phyloP scores from a whole-genome alignment of 495 filamentous ascomycete species.

The Staphylotrichum tortipilum region DNA sequence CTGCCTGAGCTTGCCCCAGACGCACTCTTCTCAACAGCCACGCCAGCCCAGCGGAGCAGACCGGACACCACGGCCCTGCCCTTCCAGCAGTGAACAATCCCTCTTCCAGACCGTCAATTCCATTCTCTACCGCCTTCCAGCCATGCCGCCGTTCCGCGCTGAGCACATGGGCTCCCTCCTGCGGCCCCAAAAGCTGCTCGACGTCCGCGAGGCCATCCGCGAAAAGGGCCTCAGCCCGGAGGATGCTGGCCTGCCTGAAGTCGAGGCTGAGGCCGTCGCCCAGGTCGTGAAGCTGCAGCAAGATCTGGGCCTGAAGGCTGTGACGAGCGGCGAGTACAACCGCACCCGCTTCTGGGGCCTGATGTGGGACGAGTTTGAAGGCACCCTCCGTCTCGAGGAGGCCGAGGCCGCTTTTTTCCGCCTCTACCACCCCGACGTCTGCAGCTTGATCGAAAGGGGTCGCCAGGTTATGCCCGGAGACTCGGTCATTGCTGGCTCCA shows the following conservation, averaged over 20 bases:
- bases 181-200: conserved; percentile 58
- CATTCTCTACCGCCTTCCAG: too few species aligned
- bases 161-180: conserved; percentile 80
- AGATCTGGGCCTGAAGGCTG: conserved; percentile 56
- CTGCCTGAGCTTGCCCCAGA: too few species aligned
- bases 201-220: conserved; percentile 49
- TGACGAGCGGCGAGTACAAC: conserved; percentile 71
- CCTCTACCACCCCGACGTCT: conserved; percentile 66
- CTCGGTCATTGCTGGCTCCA: conserved; percentile 62
- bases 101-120: too few species aligned
- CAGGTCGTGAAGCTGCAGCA: conserved; percentile 57
- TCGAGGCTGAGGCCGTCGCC: conserved; percentile 59
- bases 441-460: conserved; percentile 48
- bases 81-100: too few species aligned
- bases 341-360: conserved; percentile 56
- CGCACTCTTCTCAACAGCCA: too few species aligned
- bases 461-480: conserved; percentile 66
- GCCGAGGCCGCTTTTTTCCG: conserved; percentile 64
- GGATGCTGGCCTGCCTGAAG: conserved; percentile 40
- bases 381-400: conserved; percentile 52
- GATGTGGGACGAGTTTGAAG: conserved; percentile 68
- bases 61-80: too few species aligned
- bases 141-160: conserved; percentile 66
- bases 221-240: conserved; percentile 50
- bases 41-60: too few species aligned